phyloP scores from a whole-genome alignment of 176 grass and related monocot species.

The Oryza nivara region DNA sequence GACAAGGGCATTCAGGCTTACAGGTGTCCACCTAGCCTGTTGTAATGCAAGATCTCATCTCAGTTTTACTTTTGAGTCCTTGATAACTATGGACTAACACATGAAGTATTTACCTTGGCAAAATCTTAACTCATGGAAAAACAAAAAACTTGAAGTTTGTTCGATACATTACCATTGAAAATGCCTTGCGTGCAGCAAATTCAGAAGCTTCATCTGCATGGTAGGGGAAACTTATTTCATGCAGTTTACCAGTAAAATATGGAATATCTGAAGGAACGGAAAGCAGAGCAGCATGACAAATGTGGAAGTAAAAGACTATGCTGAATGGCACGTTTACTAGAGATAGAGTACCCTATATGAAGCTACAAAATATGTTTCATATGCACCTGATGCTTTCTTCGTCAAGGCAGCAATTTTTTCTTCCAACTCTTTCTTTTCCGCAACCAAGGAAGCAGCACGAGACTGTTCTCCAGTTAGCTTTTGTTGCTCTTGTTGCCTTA shows the following conservation, averaged over 20 bases:
- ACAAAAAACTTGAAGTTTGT: conserved; percentile 23
- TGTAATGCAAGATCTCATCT: neutral
- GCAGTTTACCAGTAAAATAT: conserved; percentile 29
- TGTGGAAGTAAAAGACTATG: neutral
- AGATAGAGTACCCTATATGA: conserved; percentile 10
- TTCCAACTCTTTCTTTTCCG: conserved; percentile 83
- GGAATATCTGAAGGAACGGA: neutral
- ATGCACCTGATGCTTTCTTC: conserved; percentile 83
- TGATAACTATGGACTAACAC: conserved; percentile 20
- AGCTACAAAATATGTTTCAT: conserved; percentile 10
- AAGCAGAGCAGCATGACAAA: neutral
- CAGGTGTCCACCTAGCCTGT: conserved; percentile 2
- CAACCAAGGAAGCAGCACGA: conserved; percentile 49
- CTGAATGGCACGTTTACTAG: conserved; percentile 1
- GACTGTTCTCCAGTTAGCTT: conserved; percentile 79
- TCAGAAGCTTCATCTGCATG: conserved; percentile 85
- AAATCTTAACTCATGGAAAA: conserved; percentile 16
- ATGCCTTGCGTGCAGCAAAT: conserved; percentile 66
- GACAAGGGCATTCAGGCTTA: neutral
- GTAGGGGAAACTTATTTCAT: conserved; percentile 34
- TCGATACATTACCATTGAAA: conserved; percentile 70
- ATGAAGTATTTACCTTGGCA: neutral
- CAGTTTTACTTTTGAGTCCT: neutral
- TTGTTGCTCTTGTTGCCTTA: conserved; percentile 79
- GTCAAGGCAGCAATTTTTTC: conserved; percentile 67